Evolutionary conservation across 352 stramenopile species (phyloP), one percentile per base, ranked within the genome.

Genomic region (Phytophthora aleatoria): DNA sequence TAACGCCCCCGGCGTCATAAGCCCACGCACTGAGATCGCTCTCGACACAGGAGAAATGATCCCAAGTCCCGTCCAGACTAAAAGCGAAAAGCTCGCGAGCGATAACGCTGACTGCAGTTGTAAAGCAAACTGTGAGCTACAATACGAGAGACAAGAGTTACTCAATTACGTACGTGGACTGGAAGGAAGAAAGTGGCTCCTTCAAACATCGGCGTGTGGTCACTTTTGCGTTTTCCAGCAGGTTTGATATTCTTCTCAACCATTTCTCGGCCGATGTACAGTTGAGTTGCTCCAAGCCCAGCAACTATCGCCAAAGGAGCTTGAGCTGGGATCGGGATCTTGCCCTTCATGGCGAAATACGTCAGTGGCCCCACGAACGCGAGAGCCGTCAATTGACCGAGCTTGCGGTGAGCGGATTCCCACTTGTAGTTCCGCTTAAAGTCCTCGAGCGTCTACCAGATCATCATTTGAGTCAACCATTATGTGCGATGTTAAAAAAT

Each of bases 391-490:
- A 85, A 67, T 39, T 98, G 67, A 15, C 97, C 97, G 5, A 99
- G 80, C 78, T 98, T 96, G 7, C 96, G 82, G 77, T 99, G 97
- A 47, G 89, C 65, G 30, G 78, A 89, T 66, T 97, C 89, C 77
- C 81, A 92, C 57, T 89, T 98, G 74, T 96, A 99, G 63, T 98
- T 99, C 10, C 77, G 89, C 69, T 98, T 98, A 68, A 99, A 99
- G 20, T 99, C 96, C 1, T 98, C 94, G 13, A 99, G 64, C 6
- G 81, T 97, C 96, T 92, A 59, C 4, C 42, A 27, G 24, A 48
- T 16, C 12, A 63, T 6, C 7, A 9, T 6, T 44, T n/a, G n/a
- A 30, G 9, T 67, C 35, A 58, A 52, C 1, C 13, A 42, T 27
- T 9, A 9, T 33, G 28, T 5, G 5, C 50, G 16, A 10, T 45